Base-by-base conservation (phyloP, 2,329 filamentous ascomycete species). In the Dothideomycetidae sp. region DNA sequence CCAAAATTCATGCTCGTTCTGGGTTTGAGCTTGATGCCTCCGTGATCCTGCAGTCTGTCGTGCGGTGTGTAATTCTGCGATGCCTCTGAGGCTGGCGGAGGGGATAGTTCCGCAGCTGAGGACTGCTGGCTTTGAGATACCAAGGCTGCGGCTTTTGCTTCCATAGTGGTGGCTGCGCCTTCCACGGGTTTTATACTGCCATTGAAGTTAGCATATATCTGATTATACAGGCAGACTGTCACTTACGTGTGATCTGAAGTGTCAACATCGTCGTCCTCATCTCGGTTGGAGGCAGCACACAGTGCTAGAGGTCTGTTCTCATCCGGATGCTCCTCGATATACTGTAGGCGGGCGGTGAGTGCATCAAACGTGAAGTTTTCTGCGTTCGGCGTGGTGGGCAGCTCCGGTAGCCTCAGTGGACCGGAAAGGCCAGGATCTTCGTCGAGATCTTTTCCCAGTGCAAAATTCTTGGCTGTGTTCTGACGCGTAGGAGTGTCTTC, bases 1-100 rank as follows among this genome's bases (percentile, higher is more conserved):
- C 55, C 55, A 33, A 58, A 58, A 33, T 58, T 58, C 21, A 42
- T 47, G 34, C 53, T 56, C 2, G 49, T 41, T 36, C 55, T 57
- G 40, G 56, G 56, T 43, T 54, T 55, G 30, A 58, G 44, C 37
- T 47, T 51, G 44, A 58, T 56, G 9, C 55, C 55, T 29, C 49
- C 53, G 33, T 51, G 39, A 17, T 53, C 50, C n/a, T 34, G 31
- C 29, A 54, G 52, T 7, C 51, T 37, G 11, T 29, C 19, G 12
- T 33, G 14, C 31, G 32, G 37, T 12, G 44, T 49, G 12, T 46
- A 36, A n/a, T 37, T 36, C 17, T 33, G 37, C 3, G 31, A 38
- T 9, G 29, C 14, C 12, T 31, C 29, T 7, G 42, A 33, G 13
- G 36, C 36, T 29, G 19, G 42, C 18, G 14, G 39, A 32, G 29